Base-by-base conservation (phyloP, 176 grass and related monocot species). In the Secale cereale region DNA sequence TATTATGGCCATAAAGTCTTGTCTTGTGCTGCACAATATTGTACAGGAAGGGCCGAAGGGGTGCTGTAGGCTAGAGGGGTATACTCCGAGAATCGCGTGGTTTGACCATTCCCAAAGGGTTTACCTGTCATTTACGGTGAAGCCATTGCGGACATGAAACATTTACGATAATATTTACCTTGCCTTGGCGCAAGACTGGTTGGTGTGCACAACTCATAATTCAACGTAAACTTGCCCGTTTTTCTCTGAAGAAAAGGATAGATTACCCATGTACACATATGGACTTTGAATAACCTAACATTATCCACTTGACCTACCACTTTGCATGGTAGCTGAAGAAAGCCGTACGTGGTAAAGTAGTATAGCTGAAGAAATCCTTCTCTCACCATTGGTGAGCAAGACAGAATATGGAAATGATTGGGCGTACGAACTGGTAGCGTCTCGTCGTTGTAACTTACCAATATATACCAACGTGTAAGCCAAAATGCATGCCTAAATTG, bases 301-400 rank as follows among this genome's bases (percentile, higher is more conserved):
- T 73, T 74, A 79, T 79, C 66, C 66, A 63, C 3, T 33, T 10
- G 10, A 28, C 27, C 79, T 45, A 67, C 73, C 86, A 27, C 46
- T 77, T 82, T 46, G 79, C 66, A 71, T 45, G 65, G 36, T 11
- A 30, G 10, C 26, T 60, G 70, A 77, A 87, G 62, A 32, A 87
- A 87, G 9, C 13, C 19, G 25, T 33, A 82, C 46, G 8, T 46
- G 45, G 35, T 20, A 82, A 41, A 13, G 33, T 30, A 52, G 60
- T 9, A 52, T 52, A 52, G 16, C 48, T 7, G 48, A 52, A 52
- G 48, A 19, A 52, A 52, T 52, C 48, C 48, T 52, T 19, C 48
- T 52, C 48, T 52, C 48, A 23, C 32, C 81, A 65, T 84, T 74
- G 75, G 76, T 80, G 31, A 59, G 13, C 32, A 70, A 33, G 5